These are phyloP conservation scores for Penicillium canescens DNA, from an alignment of 495 filamentous ascomycete species.

Conservation along the genomic window DNA sequence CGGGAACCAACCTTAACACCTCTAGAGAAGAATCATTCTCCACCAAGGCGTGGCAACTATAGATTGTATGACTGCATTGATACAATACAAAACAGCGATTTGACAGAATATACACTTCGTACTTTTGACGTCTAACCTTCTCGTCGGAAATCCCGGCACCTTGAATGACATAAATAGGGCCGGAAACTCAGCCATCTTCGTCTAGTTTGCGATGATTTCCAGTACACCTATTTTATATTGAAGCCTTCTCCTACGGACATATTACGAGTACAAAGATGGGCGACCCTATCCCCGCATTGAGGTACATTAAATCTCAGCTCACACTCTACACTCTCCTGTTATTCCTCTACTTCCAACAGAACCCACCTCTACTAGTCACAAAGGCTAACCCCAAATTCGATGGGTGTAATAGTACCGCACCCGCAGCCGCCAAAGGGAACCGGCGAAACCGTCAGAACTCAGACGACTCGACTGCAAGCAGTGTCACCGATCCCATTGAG, in stretches of 20 bases:
- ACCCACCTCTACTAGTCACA: not conserved
- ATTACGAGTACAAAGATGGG: not conserved
- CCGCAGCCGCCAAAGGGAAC: not conserved
- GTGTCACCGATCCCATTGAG: not conserved
- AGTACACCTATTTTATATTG: not conserved
- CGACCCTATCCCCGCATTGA: slow-evolving; percentile 1
- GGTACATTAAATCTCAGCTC: slow-evolving; percentile 2
- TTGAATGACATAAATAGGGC: too few species aligned
- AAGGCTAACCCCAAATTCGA: not conserved
- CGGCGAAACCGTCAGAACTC: not conserved
- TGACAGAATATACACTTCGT: too few species aligned
- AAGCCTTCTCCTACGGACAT: not conserved
- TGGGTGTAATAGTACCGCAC: too few species aligned
- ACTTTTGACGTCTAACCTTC: too few species aligned
- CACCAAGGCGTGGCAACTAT: too few species aligned
- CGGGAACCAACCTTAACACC: too few species aligned
- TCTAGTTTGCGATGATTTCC: not conserved
- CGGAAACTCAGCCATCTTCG: too few species aligned
- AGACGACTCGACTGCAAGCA: not conserved
- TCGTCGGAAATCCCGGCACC: too few species aligned
- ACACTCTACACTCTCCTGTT: not conserved
- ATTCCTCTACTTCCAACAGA: not conserved
- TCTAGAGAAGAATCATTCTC: too few species aligned
- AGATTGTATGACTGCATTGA: too few species aligned
- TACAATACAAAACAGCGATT: too few species aligned